phyloP scores from a whole-genome alignment of 345 rosid species.

The Cardamine chenopodiifolia region DNA sequence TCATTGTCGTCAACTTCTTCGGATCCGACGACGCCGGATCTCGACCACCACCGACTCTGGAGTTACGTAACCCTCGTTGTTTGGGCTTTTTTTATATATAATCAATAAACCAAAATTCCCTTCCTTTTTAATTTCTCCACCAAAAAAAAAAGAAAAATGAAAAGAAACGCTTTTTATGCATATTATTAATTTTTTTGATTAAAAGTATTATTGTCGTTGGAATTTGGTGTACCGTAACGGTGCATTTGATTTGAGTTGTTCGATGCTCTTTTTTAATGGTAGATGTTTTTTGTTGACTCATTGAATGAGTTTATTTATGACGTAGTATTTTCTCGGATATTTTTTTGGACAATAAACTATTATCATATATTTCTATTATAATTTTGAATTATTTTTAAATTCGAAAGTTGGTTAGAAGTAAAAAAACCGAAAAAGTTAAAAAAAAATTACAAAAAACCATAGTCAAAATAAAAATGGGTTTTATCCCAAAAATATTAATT shows the following conservation, averaged over 20 bases:
- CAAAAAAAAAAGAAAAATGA: neutral
- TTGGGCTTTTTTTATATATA: neutral
- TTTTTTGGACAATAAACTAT: too few species aligned
- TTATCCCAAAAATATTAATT: too few species aligned
- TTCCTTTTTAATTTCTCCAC: neutral
- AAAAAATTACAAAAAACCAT: too few species aligned
- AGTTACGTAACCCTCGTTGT: constrained; percentile 19
- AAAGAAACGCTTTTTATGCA: neutral
- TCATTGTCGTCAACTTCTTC: constrained; percentile 15
- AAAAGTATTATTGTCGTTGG: constrained; percentile 5
- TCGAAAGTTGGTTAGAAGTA: too few species aligned
- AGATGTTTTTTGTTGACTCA: too few species aligned
- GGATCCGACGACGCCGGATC: constrained; percentile 40
- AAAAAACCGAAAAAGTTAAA: too few species aligned
- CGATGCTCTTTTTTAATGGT: constrained; percentile 52
- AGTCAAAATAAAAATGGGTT: too few species aligned
- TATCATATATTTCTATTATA: too few species aligned
- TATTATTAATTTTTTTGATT: neutral
- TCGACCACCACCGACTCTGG: constrained; percentile 35
- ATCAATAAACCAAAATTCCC: constrained; percentile 4
- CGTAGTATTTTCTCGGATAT: too few species aligned
- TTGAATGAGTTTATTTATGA: too few species aligned
- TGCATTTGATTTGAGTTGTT: constrained; percentile 63
- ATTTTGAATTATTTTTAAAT: too few species aligned
- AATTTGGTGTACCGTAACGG: constrained; percentile 22